Percentiles rank a stretch among this genome's conserved stretches.
phyloP scores from a whole-genome alignment of 208 protist genomes.

The Wallacemonas collosoma region DNA sequence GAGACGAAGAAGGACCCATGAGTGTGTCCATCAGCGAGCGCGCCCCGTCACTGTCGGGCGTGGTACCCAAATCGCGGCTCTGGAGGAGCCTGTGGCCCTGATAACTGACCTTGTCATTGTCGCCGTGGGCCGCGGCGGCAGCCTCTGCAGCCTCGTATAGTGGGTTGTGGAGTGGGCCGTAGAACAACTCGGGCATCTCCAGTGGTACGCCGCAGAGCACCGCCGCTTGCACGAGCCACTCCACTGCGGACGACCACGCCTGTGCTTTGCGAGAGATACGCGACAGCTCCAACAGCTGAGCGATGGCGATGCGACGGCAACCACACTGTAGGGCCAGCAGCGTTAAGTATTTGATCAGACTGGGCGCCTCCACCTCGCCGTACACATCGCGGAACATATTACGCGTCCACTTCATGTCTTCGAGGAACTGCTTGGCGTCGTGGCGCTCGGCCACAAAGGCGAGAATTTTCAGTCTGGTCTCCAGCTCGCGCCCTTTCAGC shows the following conservation, averaged over 20 bases:
- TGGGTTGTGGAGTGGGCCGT: constrained; percentile 19
- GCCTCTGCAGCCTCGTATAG: constrained; percentile 21
- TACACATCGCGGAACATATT: constrained; percentile 26
- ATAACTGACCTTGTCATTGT: no score
- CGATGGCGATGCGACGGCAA: constrained; percentile 55
- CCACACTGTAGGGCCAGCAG: constrained; percentile 54
- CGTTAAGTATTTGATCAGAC: constrained; percentile 44
- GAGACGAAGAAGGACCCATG: background rate
- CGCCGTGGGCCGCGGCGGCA: background rate
- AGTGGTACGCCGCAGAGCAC: constrained; percentile 39
- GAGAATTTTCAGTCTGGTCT: constrained; percentile 59
- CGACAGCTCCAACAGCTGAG: constrained; percentile 43
- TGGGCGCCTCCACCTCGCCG: constrained; percentile 32
- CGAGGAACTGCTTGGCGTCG: constrained; percentile 30
- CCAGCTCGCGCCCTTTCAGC: constrained; percentile 35
- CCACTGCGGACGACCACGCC: constrained; percentile 23
- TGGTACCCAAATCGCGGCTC: background rate
- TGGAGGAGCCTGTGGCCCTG: background rate
- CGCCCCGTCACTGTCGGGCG: background rate
- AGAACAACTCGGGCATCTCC: constrained; percentile 20
- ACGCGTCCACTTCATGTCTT: constrained; percentile 34
- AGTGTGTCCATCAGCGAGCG: constrained; percentile 12
- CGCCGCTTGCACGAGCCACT: constrained; percentile 37
- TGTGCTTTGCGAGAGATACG: constrained; percentile 30
- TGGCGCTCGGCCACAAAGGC: constrained; percentile 38